phyloP scores from a whole-genome alignment of 2,329 filamentous ascomycete species.

The Aspergillus novoparasiticus region DNA sequence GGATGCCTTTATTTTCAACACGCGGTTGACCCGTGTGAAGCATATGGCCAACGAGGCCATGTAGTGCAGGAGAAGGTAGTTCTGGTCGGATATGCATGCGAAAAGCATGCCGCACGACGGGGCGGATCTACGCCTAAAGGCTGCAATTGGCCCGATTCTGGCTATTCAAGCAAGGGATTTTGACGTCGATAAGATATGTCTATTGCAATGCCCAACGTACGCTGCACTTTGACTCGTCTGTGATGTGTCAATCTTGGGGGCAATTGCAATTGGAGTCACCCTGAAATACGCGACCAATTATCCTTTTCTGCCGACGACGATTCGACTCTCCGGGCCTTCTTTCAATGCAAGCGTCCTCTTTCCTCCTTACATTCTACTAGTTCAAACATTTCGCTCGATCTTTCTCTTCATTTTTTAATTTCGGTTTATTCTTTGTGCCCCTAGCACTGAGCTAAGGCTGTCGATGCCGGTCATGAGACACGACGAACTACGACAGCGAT shows the following conservation, averaged over 20 bases:
- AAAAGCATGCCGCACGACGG: conserved; percentile 48
- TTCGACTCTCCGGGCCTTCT: neutral
- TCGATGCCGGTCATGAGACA: conserved; percentile 1
- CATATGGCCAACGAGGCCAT: conserved; percentile 75
- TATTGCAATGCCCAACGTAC: neutral
- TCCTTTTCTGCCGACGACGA: neutral
- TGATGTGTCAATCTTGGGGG: neutral
- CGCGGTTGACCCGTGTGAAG: conserved; percentile 77
- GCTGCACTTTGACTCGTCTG: neutral
- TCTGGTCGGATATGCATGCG: conserved; percentile 79
- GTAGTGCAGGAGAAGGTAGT: conserved; percentile 72
- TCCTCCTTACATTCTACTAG: neutral
- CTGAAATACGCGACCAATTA: neutral
- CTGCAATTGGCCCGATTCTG: conserved; percentile 26
- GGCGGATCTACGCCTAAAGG: conserved; percentile 6
- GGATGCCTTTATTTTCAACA: conserved; percentile 87
- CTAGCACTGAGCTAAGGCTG: neutral
- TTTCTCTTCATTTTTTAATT: neutral
- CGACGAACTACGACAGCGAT: conserved; percentile 1
- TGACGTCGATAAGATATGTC: neutral
- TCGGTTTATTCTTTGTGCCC: neutral
- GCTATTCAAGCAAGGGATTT: conserved; percentile 29
- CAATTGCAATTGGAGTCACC: neutral
- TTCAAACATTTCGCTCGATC: neutral
- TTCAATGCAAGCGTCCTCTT: neutral